These are phyloP conservation scores for Globisporangium nodosum DNA, from an alignment of 352 stramenopile genomes.

Conservation along the genomic window DNA sequence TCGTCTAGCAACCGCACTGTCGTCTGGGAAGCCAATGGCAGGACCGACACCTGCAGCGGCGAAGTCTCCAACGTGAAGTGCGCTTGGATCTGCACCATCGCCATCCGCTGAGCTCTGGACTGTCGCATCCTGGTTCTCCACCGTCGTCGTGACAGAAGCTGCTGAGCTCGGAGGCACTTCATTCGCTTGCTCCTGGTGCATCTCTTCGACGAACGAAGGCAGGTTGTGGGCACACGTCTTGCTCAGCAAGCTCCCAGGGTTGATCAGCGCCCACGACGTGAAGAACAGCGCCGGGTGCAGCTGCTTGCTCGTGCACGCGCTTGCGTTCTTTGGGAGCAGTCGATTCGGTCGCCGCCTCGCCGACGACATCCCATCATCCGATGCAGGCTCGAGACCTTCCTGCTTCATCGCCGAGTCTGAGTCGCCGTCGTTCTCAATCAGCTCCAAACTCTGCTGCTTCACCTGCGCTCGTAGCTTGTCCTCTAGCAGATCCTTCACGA, in stretches of 20 bases:
- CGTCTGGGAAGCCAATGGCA: not conserved
- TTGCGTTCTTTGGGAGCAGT: not conserved
- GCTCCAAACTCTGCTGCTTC: slow-evolving; percentile 9
- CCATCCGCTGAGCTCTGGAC: no score
- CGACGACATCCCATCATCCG: not conserved
- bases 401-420: slow-evolving; percentile 4
- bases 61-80: not conserved
- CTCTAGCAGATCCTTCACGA: slow-evolving; percentile 52
- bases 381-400: slow-evolving; percentile 5
- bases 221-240: slow-evolving; percentile 82
- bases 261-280: slow-evolving; percentile 78
- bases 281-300: slow-evolving; percentile 82
- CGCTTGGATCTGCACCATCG: not conserved
- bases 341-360: not conserved
- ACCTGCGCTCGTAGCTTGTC: slow-evolving; percentile 35
- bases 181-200: slow-evolving; percentile 15
- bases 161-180: not conserved
- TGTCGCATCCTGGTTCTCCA: not conserved
- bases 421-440: slow-evolving; percentile 3
- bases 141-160: not conserved
- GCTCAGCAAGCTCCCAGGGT: slow-evolving; percentile 47
- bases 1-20: not conserved
- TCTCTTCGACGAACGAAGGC: slow-evolving; percentile 63
- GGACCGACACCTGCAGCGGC: not conserved
- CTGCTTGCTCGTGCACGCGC: slow-evolving; percentile 45